These are phyloP conservation scores for Lipomyces chichibuensis DNA, from an alignment of 805 yeast genomes.

Conservation along the genomic window DNA sequence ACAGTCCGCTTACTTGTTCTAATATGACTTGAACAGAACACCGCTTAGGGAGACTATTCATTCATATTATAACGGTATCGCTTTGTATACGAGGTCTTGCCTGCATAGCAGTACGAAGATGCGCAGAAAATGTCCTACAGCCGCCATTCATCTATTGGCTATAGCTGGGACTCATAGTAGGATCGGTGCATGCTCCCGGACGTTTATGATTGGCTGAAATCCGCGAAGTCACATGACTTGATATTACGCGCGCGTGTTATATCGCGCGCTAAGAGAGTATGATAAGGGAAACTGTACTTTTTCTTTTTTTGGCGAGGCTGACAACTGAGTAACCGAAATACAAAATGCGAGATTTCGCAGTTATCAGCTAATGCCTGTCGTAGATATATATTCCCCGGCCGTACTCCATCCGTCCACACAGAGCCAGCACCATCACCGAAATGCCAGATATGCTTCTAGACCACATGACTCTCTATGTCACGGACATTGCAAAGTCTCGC, in stretches of 20 bases:
- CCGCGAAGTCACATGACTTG: not conserved
- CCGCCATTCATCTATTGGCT: no score
- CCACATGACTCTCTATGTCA: not conserved
- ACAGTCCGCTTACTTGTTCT: no score
- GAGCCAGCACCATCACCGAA: not conserved
- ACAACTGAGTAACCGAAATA: not conserved
- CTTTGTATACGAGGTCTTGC: no score
- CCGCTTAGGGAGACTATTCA: no score
- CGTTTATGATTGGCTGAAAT: not conserved
- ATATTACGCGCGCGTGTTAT: not conserved
- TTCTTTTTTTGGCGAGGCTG: no score
- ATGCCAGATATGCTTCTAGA: not conserved
- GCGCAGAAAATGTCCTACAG: no score
- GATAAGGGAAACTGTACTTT: no score
- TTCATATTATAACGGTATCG: no score
- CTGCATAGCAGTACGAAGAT: no score
- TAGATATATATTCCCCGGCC: not conserved
- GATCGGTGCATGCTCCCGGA: no score
- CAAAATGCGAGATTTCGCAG: not conserved
- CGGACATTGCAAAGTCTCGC: not conserved
- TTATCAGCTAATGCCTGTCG: not conserved
- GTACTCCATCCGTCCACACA: not conserved
- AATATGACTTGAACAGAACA: no score
- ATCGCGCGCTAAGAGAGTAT: not conserved
- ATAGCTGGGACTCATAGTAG: no score